Evolutionary conservation across 2,329 filamentous ascomycete genomes (phyloP), one percentile per base, ranked within the genome.

Genomic region (Penicillium sp.): DNA sequence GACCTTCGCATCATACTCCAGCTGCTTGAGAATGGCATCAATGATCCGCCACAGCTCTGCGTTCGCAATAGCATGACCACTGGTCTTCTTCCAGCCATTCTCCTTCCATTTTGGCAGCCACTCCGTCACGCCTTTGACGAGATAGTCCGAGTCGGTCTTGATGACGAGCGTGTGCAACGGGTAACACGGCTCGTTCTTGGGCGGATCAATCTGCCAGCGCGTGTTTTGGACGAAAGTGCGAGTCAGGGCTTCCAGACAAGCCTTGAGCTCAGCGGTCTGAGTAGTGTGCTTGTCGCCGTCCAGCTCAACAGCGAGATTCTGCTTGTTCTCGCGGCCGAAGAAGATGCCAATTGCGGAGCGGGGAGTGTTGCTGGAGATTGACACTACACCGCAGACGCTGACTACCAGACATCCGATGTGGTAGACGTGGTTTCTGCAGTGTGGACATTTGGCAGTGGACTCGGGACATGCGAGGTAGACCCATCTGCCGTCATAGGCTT

Each of bases 101-200:
- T 55, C 35, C 37, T 73, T 70, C 74, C 75, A 78, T 25, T 69
- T 66, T 2, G 65, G 56, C 6, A 78, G 66, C 65, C 68, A 75
- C 6, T 70, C 62, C 1, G 73, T 71, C 59, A 76, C 65, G 4
- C 71, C 68, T 26, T 74, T 65, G 1, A 76, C 71, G 5, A 79
- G 16, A 33, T 74, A 77, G n/a, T 64, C 65, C 0, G 76, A 78
- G 42, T 77, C 74, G 0, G 74, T 67, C 45, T 73, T 72, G 57
- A 77, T 70, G 3, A 69, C 56, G 1, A 71, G 30, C 0, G 55
- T 58, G 16, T 59, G 57, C 13, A 69, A 37, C 8, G 65, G 65
- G 30, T 35, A 8, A 26, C 33, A 37, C 16, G 43, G 13, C 16
- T 46, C 33, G 13, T 51, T 14, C 42, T 45, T 53, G 43, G 43